Evolutionary conservation across 2,329 filamentous ascomycete species (phyloP), one percentile per base, ranked within the genome.

Genomic region (Aspergillus fumigatiaffinis): DNA sequence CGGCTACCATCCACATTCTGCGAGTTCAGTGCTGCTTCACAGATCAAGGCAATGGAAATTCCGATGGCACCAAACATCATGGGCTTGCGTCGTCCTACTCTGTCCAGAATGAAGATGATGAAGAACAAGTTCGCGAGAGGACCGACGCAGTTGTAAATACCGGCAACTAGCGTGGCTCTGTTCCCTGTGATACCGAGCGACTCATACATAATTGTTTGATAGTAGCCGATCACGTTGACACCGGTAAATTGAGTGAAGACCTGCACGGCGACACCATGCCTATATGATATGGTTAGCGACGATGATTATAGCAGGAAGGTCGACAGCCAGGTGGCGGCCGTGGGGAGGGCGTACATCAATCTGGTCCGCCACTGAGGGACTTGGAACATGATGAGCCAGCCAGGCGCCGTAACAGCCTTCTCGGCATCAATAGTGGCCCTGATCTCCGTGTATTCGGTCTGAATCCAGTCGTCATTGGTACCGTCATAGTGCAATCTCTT

Each of bases 71-170:
- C 82, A 59, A 82, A 79, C 5, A 86, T 71, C 26, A 85, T 75
- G 0, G 82, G 83, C 62, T 76, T 79, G 48, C 77, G 77, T 4
- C 81, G 76, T 9, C 80, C 80, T 0, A 84, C 79, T 20, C 78
- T 76, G 63, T 85, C 82, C 46, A 84, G 77, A 32, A 84, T 61
- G 68, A 84, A 82, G 46, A 79, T 68, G 63, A 85, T 87, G 69
- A 88, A 84, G 48, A 73, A 54, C 1, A 73, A 56, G 56, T 71
- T 72, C 8, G 69, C 57, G 4, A 72, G 29, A 1, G 70, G 83
- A 0, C 84, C 84, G 46, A 84, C 76, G 55, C 82, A 79, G 65
- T 85, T 86, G 73, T 86, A 87, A 59, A 87, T 82, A 10, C 83
- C 83, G 0, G 82, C 80, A 0, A 87, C 81, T 0, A 87, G 77